phyloP scores from a whole-genome alignment of 129 eudicot species.

The Escallonia herrerae region DNA sequence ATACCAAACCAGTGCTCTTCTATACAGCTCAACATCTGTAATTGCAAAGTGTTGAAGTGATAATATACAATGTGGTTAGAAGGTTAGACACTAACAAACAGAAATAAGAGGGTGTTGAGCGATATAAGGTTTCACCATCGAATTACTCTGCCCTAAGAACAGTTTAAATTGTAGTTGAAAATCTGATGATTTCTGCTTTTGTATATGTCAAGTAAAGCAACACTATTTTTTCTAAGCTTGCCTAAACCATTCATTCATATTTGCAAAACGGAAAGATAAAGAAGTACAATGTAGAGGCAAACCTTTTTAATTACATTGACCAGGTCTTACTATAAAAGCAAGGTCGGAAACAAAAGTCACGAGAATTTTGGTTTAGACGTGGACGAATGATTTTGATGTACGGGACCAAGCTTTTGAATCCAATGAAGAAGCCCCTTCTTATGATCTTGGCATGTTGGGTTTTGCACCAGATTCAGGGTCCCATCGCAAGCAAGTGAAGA shows the following conservation, averaged over 20 bases:
- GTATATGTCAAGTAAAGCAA: not conserved
- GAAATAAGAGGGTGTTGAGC: not conserved
- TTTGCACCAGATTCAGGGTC: constrained; percentile 53
- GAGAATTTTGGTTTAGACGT: constrained; percentile 66
- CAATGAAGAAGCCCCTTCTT: constrained; percentile 77
- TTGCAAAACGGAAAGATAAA: constrained; percentile 2
- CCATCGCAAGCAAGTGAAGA: constrained; percentile 60
- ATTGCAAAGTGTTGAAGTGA: not conserved
- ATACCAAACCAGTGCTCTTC: not conserved
- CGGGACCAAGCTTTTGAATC: constrained; percentile 69
- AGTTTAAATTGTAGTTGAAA: not conserved
- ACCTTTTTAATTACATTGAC: constrained; percentile 30
- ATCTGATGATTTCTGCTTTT: not conserved
- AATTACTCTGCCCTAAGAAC: not conserved
- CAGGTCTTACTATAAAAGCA: constrained; percentile 19
- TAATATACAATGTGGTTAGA: not conserved
- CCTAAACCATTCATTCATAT: constrained; percentile 32
- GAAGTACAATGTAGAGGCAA: constrained; percentile 12
- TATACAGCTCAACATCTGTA: not conserved
- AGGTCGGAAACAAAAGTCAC: constrained; percentile 24
- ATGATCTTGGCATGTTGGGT: constrained; percentile 50
- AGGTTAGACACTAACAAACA: too few species aligned
- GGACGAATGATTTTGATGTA: constrained; percentile 36
- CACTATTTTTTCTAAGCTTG: constrained; percentile 16
- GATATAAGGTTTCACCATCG: not conserved